These are phyloP conservation scores for Hibiscus mutabilis DNA, from an alignment of 345 rosid species.

Conservation along the genomic window DNA sequence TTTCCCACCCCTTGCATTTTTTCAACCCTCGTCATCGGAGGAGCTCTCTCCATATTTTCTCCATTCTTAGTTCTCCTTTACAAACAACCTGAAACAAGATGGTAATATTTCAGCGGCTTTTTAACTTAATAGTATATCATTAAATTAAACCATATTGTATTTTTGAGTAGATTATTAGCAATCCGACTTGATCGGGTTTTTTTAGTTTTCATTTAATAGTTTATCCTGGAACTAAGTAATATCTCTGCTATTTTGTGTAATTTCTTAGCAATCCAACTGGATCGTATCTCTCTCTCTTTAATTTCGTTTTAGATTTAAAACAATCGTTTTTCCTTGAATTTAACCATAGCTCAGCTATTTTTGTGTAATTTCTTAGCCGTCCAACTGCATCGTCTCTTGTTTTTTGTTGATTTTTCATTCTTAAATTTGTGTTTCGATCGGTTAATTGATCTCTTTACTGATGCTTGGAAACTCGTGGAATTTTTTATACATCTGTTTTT, in stretches of 20 bases:
- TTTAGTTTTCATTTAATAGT: background rate
- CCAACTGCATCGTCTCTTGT: background rate
- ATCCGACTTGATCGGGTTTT: background rate
- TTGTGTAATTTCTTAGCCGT: background rate
- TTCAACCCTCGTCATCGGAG: conserved; percentile 12
- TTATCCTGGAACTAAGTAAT: background rate
- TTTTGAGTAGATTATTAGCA: background rate
- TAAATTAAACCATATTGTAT: background rate
- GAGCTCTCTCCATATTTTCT: conserved; percentile 1
- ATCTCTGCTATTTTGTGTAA: background rate
- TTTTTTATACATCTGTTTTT: background rate
- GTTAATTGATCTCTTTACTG: background rate
- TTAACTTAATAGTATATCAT: background rate
- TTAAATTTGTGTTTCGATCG: background rate
- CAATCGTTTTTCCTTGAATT: background rate
- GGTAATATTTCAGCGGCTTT: conserved; percentile 9
- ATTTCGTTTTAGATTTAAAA: background rate
- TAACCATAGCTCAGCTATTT: background rate
- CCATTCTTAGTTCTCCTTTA: background rate
- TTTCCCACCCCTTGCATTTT: background rate
- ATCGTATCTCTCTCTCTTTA: background rate
- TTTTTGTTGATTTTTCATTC: background rate
- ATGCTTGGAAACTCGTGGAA: background rate
- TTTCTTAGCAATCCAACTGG: background rate
- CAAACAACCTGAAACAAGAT: conserved; percentile 1